Evolutionary conservation across 192 early-diverging fungal genomes (phyloP).

Genomic region (Endogone sp.): DNA sequence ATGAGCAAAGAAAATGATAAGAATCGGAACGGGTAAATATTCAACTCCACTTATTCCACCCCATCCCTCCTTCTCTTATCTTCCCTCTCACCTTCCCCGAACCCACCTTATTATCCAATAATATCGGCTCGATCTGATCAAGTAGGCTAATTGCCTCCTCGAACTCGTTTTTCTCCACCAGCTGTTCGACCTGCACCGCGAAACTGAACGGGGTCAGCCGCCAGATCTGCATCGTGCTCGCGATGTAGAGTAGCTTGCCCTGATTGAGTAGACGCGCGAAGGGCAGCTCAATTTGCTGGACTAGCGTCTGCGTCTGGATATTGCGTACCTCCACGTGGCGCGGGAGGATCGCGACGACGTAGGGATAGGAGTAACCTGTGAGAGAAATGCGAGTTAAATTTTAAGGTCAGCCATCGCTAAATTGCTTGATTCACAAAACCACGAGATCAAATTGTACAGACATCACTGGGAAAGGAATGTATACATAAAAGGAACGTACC

Average conservation of each 20-base stretch:
- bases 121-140: conserved; percentile 68
- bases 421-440: no score
- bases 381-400: no score
- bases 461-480: neutral
- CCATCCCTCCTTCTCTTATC: no score
- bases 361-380: conserved; percentile 62
- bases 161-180: conserved; percentile 65
- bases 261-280: conserved; percentile 61
- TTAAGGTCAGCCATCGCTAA: no score
- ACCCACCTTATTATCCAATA: conserved; percentile 54
- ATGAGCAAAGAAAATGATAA: neutral
- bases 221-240: conserved; percentile 66
- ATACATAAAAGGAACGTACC: conserved; percentile 22
- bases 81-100: conserved; percentile 10
- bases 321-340: conserved; percentile 82
- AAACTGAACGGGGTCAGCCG: conserved; percentile 62
- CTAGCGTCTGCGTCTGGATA: conserved; percentile 73
- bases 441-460: no score
- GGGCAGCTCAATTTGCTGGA: conserved; percentile 75
- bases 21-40: neutral
- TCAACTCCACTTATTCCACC: no score
- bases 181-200: conserved; percentile 60
- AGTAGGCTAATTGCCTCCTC: conserved; percentile 74
- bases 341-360: conserved; percentile 64
- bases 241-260: conserved; percentile 73